These are phyloP conservation scores for Bruguiera hainesii DNA, from an alignment of 441 rosid genomes.

Conservation along the genomic window DNA sequence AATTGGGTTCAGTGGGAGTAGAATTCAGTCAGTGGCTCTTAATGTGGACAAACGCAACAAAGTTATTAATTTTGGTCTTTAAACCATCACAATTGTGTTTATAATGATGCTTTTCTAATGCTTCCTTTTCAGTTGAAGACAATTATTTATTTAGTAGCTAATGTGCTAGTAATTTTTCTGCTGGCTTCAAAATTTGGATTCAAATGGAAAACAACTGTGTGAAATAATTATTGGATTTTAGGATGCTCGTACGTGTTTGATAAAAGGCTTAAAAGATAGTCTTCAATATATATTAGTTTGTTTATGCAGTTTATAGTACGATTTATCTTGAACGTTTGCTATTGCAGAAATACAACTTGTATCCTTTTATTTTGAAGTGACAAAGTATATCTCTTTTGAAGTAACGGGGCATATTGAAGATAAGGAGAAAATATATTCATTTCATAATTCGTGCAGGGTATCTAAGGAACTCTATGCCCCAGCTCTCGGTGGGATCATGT, in stretches of 20 bases:
- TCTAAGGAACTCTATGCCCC: slow-evolving; percentile 93
- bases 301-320: background rate
- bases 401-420: too few relatives aligned
- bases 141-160: too few relatives aligned
- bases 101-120: background rate
- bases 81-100: background rate
- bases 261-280: slow-evolving; percentile 17
- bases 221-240: background rate
- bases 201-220: slow-evolving; percentile 3
- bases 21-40: background rate
- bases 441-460: slow-evolving; percentile 54
- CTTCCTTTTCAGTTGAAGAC: background rate
- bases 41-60: too few relatives aligned
- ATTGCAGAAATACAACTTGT: too few relatives aligned
- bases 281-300: background rate
- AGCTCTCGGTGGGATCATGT: slow-evolving; percentile 96
- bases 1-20: background rate
- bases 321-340: too few relatives aligned
- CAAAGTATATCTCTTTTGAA: too few relatives aligned
- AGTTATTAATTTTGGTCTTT: background rate
- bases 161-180: too few relatives aligned
- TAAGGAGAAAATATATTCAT: background rate
- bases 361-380: too few relatives aligned
- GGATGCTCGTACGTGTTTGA: slow-evolving; percentile 20
- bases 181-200: background rate